Evolutionary conservation across 768 basidiomycete species (phyloP), one percentile per base, ranked within the genome.

Genomic region (Vishniacozyma victoriae): DNA sequence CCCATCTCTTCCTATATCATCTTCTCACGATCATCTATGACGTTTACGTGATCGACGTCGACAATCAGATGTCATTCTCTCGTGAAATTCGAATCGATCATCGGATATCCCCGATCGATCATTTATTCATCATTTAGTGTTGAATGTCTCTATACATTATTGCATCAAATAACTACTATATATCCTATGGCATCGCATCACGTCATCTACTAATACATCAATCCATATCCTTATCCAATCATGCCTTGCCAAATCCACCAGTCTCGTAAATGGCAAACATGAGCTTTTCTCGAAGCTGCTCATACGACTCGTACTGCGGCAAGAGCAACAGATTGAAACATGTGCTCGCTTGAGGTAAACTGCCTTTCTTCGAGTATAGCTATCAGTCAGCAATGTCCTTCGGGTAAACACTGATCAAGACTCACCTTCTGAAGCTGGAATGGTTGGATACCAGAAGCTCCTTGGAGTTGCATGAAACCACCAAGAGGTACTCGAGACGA

Each of bases 361-460:
- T 56, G 18, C 46, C 46, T 35, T 63, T 57, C 36, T 47, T 52
- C 11, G 52, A 50, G 33, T 44, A 42, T 7, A 45, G 33, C 50
- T 73, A 47, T 27, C 48, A 35, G 16, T 59, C 37, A 46, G 35
- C 27, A n/a, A 37, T 42, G 24, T 48, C 48, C 3, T 23, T 20
- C 20, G 38, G 24, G 22, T 11, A 22, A 31, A 29, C 18, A 25
- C 19, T n/a, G 33, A 22, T 3, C 19, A 40, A 23, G 86, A 62
- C 95, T 90, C 44, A 91, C 92, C 60, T 85, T 83, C 72, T 96
- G 92, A 46, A 96, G 92, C 14, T 92, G 93, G 75, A 96, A 95
- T 58, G 86, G 80, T 67, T 96, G 92, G 2, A 86, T 84, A 36
- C 92, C 92, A 23, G 66, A 69, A 43, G 70, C 65, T n/a, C 75